Conservation (phyloP, 352 stramenopile genomes). For the Phytopythium litorale region DNA sequence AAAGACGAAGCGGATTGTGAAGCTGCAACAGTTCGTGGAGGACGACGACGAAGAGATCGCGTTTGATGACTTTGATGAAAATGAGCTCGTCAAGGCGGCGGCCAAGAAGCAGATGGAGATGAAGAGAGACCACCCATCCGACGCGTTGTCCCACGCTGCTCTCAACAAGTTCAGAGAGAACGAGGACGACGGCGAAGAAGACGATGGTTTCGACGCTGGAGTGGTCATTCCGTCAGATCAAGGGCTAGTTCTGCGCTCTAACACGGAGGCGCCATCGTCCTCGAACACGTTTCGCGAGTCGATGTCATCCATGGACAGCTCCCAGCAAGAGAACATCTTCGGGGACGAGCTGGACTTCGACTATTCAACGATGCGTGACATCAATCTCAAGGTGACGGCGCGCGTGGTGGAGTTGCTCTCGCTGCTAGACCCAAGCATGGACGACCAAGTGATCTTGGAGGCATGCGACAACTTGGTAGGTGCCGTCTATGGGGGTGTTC, state of each 20-base stretch:
- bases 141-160: not conserved
- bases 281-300: slow-evolving; percentile 4
- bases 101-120: slow-evolving; percentile 28
- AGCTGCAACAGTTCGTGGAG: slow-evolving; percentile 74
- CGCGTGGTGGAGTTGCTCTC: slow-evolving; percentile 75
- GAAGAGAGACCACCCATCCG: slow-evolving; percentile 4
- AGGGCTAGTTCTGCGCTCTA: not conserved
- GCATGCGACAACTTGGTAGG: slow-evolving; percentile 68
- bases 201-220: slow-evolving; percentile 12
- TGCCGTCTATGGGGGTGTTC: not conserved
- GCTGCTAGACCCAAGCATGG: slow-evolving; percentile 80
- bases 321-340: slow-evolving; percentile 56
- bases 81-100: slow-evolving; percentile 41
- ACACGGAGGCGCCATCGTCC: slow-evolving; percentile 4
- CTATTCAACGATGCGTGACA: slow-evolving; percentile 66
- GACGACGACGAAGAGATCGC: slow-evolving; percentile 52
- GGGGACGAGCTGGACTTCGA: slow-evolving; percentile 85
- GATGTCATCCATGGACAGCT: slow-evolving; percentile 24
- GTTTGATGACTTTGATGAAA: slow-evolving; percentile 77
- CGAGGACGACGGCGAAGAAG: slow-evolving; percentile 17
- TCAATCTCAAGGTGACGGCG: slow-evolving; percentile 68
- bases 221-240: not conserved
- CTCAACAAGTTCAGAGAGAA: slow-evolving; percentile 21
- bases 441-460: slow-evolving; percentile 83
- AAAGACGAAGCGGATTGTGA: slow-evolving; percentile 56